A percentile compares a stretch with the other conserved stretches of the same genome.
Conservation (phyloP, 257 asterid species). For the Lantana camara region DNA sequence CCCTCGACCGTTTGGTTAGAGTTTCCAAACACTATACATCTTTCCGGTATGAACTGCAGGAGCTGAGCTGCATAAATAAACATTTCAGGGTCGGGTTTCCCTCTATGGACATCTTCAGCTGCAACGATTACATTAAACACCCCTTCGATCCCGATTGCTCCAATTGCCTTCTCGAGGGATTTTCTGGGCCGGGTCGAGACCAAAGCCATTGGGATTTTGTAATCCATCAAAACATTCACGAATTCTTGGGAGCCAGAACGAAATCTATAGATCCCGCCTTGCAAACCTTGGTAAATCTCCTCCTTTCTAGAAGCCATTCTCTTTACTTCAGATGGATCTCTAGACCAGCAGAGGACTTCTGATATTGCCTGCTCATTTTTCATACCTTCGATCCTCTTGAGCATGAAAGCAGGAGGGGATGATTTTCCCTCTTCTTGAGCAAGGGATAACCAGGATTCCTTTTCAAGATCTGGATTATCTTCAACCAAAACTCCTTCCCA, state of each 20-base stretch:
- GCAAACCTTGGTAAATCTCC: conserved; percentile 78
- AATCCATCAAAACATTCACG: conserved; percentile 57
- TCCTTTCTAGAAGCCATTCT: conserved; percentile 77
- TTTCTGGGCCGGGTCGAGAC: conserved; percentile 89
- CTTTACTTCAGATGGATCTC: conserved; percentile 67
- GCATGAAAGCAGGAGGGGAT: conserved; percentile 78
- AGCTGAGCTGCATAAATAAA: conserved; percentile 85
- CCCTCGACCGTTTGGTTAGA: conserved; percentile 94
- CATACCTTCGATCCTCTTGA: conserved; percentile 87
- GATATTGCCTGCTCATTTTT: conserved; percentile 95
- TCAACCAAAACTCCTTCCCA: conserved; percentile 95
- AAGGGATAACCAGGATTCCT: conserved; percentile 86
- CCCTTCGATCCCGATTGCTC: conserved; percentile 68
- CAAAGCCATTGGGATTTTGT: conserved; percentile 93
- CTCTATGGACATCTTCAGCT: conserved; percentile 87
- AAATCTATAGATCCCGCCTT: conserved; percentile 74
- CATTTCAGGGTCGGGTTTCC: conserved; percentile 98
- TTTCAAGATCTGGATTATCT: conserved; percentile 85
- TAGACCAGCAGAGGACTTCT: conserved; percentile 95
- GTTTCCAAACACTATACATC: conserved; percentile 91
- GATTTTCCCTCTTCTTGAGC: conserved; percentile 82
- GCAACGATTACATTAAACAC: conserved; percentile 71
- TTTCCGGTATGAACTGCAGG: conserved; percentile 76
- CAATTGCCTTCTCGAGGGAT: conserved; percentile 63
- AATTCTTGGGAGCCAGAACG: conserved; percentile 87